phyloP scores from a whole-genome alignment of 345 rosid genomes.

The Syzygium jambos region DNA sequence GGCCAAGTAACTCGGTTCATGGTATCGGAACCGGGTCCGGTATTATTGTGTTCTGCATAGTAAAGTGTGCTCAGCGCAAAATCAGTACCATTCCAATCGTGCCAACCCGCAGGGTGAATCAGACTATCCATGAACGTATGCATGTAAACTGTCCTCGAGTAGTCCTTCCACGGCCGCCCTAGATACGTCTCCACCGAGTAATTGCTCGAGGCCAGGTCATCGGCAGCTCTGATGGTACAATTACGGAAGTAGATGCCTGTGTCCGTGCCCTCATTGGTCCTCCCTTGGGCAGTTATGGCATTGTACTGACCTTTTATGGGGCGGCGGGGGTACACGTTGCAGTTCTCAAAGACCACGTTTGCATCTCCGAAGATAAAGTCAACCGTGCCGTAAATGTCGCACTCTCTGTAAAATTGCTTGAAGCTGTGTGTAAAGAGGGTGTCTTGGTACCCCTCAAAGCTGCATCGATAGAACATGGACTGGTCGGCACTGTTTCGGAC shows the following conservation, averaged over 20 bases:
- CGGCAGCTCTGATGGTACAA: neutral
- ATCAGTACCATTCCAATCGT: slow-evolving; percentile 37
- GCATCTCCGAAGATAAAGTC: slow-evolving; percentile 91
- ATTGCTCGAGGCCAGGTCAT: slow-evolving; percentile 1
- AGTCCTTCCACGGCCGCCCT: slow-evolving; percentile 86
- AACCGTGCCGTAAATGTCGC: slow-evolving; percentile 80
- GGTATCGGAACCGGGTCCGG: slow-evolving; percentile 60
- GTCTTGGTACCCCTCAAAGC: slow-evolving; percentile 22
- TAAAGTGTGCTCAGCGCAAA: slow-evolving; percentile 57
- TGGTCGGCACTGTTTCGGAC: neutral
- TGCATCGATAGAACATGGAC: neutral
- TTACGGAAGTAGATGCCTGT: slow-evolving; percentile 31
- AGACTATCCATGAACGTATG: slow-evolving; percentile 33
- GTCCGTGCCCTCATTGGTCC: slow-evolving; percentile 51
- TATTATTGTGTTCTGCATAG: slow-evolving; percentile 69
- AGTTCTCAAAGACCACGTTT: slow-evolving; percentile 60
- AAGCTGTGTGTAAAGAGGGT: slow-evolving; percentile 62
- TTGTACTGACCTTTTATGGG: slow-evolving; percentile 56
- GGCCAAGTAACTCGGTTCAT: slow-evolving; percentile 60
- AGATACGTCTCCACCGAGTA: slow-evolving; percentile 24
- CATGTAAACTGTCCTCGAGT: slow-evolving; percentile 64
- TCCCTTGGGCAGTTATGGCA: slow-evolving; percentile 75
- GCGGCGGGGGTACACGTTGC: slow-evolving; percentile 54
- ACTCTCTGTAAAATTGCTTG: slow-evolving; percentile 71
- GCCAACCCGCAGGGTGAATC: slow-evolving; percentile 75